phyloP scores from a whole-genome alignment of 192 early-diverging fungal genomes.

The Backusella luteola region DNA sequence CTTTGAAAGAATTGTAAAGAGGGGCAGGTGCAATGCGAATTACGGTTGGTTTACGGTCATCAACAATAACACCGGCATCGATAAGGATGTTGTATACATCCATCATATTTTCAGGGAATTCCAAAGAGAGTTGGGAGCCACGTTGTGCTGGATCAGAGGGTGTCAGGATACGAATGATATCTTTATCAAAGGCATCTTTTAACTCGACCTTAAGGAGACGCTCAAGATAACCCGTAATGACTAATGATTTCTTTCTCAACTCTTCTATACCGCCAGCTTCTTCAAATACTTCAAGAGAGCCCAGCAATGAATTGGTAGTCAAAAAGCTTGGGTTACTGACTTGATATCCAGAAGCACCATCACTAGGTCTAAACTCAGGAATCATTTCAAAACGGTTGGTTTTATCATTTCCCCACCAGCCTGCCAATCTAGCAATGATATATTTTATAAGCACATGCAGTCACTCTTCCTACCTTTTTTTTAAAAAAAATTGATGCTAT shows the following conservation, averaged over 20 bases:
- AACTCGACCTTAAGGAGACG: constrained; percentile 56
- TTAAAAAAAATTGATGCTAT: neutral
- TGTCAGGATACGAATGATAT: constrained; percentile 70
- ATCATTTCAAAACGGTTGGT: constrained; percentile 86
- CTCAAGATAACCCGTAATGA: constrained; percentile 86
- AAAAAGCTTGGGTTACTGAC: constrained; percentile 88
- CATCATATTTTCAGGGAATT: constrained; percentile 57
- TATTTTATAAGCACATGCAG: neutral
- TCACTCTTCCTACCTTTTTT: neutral
- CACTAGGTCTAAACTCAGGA: constrained; percentile 75
- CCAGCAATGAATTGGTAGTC: constrained; percentile 68
- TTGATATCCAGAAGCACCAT: constrained; percentile 83
- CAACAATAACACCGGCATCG: constrained; percentile 70
- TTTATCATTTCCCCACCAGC: constrained; percentile 93
- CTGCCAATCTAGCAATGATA: constrained; percentile 22
- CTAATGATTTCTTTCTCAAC: constrained; percentile 73
- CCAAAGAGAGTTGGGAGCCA: constrained; percentile 86
- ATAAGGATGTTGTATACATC: constrained; percentile 64
- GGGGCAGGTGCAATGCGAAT: constrained; percentile 90
- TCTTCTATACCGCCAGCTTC: constrained; percentile 61
- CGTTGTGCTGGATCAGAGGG: constrained; percentile 70
- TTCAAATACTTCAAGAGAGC: constrained; percentile 77
- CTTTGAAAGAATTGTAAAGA: constrained; percentile 85
- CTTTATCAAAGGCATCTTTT: constrained; percentile 15
- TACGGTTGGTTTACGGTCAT: constrained; percentile 88